These are phyloP conservation scores for Penicillium turbatum DNA, from an alignment of 495 filamentous ascomycete species.

Conservation along the genomic window DNA sequence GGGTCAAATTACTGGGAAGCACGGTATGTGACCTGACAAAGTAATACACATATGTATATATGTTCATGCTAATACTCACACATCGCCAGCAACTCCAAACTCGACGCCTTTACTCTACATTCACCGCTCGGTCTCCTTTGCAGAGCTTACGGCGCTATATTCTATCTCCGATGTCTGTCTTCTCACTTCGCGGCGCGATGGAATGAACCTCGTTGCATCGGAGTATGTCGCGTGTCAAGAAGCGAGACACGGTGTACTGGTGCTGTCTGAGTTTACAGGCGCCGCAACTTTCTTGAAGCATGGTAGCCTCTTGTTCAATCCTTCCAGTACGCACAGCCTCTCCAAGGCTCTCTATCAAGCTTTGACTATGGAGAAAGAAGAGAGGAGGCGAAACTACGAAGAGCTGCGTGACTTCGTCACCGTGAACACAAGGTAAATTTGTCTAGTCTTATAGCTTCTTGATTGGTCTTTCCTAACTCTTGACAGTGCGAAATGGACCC, in stretches of 20 bases:
- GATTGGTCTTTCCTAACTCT: neutral
- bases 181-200: conserved; percentile 83
- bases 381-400: conserved; percentile 69
- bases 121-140: conserved; percentile 82
- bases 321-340: conserved; percentile 82
- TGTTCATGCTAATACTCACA: neutral
- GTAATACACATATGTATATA: conserved; percentile 3
- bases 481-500: conserved; percentile 36
- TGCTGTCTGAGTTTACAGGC: conserved; percentile 89
- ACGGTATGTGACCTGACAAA: too few species aligned
- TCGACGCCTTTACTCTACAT: conserved; percentile 93
- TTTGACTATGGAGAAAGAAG: conserved; percentile 73
- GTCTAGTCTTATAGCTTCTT: neutral
- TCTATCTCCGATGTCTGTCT: conserved; percentile 86
- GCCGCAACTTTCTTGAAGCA: conserved; percentile 76
- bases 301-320: conserved; percentile 83
- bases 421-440: conserved; percentile 72
- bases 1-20: conserved; percentile 82
- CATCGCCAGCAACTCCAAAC: conserved; percentile 65
- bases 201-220: conserved; percentile 95
- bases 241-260: conserved; percentile 78
- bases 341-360: conserved; percentile 80
- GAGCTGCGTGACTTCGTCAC: conserved; percentile 81
- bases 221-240: conserved; percentile 92
- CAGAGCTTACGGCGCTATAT: conserved; percentile 86